Conservation (phyloP, 78 protist species). For the Mastigamoeba balamuthi region DNA sequence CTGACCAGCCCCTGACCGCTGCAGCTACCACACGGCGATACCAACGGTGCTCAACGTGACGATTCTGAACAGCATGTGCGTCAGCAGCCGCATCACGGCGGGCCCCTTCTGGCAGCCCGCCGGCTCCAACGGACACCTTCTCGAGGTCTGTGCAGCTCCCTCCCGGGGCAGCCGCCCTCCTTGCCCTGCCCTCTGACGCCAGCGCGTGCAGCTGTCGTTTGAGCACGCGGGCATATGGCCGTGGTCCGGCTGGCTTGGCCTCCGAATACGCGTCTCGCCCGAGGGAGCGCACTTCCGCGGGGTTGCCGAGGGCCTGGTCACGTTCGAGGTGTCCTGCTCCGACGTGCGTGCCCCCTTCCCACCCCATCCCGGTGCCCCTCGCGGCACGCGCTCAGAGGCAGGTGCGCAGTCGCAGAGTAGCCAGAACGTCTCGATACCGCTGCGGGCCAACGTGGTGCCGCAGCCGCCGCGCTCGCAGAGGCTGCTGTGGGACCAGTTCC, state of each 20-base stretch:
- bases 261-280: conserved; percentile 19
- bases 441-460: conserved; percentile 40
- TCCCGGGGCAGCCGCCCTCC: background rate
- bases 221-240: conserved; percentile 61
- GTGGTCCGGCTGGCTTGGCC: conserved; percentile 71
- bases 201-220: background rate
- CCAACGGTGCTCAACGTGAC: conserved; percentile 76
- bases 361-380: background rate
- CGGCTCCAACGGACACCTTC: conserved; percentile 16
- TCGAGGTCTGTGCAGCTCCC: background rate
- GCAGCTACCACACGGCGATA: conserved; percentile 12
- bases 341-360: too few species aligned
- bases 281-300: conserved; percentile 24
- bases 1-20: background rate
- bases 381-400: background rate
- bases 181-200: background rate
- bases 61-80: conserved; percentile 58
- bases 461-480: conserved; percentile 74
- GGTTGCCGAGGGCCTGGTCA: conserved; percentile 25
- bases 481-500: conserved; percentile 86
- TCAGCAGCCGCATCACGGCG: background rate
- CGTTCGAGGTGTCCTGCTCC: too few species aligned
- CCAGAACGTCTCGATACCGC: conserved; percentile 17
- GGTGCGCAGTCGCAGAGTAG: background rate
- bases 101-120: conserved; percentile 14